These are phyloP conservation scores for Hypoxylon fragiforme DNA, from an alignment of 495 filamentous ascomycete genomes.

Conservation along the genomic window DNA sequence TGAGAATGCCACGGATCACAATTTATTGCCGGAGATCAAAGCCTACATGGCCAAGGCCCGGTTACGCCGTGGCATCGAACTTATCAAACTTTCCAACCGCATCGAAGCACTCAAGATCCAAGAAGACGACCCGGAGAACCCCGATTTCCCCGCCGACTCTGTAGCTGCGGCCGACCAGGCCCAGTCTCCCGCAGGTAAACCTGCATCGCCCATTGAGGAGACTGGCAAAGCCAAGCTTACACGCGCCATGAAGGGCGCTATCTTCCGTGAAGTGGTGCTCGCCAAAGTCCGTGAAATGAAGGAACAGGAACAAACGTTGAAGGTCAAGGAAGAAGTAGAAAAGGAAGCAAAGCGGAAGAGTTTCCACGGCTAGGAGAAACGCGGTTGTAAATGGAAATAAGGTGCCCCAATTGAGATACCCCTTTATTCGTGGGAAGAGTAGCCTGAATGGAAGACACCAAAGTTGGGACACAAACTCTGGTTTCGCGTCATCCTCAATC, in stretches of 20 bases:
- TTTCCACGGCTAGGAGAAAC: conserved; percentile 37
- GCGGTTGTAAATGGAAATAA: conserved; percentile 1
- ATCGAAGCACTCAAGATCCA: conserved; percentile 97
- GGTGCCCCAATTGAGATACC: conserved; percentile 14
- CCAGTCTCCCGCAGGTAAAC: conserved; percentile 27
- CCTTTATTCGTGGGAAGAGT: conserved; percentile 7
- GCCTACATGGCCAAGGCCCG: conserved; percentile 90
- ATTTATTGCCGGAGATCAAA: conserved; percentile 95
- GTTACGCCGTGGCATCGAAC: conserved; percentile 90
- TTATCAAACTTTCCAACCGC: conserved; percentile 94
- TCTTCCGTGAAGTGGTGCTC: conserved; percentile 96
- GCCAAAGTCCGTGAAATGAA: conserved; percentile 96
- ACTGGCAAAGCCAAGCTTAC: conserved; percentile 69
- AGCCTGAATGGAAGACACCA: conserved; percentile 14
- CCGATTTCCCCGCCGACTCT: conserved; percentile 62
- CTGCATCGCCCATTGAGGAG: conserved; percentile 23
- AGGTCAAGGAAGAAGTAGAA: conserved; percentile 61
- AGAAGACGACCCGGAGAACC: conserved; percentile 78
- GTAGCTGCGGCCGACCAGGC: conserved; percentile 58
- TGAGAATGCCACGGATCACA: conserved; percentile 86
- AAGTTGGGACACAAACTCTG: conserved; percentile 3
- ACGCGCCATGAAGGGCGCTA: conserved; percentile 80
- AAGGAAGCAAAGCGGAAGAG: conserved; percentile 49
- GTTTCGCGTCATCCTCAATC: conserved; percentile 1
- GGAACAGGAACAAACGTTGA: conserved; percentile 74